Evolutionary conservation across 2,329 filamentous ascomycete genomes (phyloP).

Genomic region (Emydomyces testavorans): DNA sequence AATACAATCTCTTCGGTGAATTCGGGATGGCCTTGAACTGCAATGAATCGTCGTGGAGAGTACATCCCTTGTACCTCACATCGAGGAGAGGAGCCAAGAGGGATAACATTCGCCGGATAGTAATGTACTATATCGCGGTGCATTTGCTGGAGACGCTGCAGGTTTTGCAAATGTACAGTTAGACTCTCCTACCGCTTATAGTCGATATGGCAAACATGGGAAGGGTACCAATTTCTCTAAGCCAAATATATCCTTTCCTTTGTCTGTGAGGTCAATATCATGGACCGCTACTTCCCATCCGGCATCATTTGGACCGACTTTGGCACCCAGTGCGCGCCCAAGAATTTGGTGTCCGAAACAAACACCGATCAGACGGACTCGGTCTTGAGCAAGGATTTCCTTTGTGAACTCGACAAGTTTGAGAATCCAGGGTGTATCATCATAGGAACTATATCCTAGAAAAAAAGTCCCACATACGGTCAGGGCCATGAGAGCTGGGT

Average conservation of each 20-base stretch:
- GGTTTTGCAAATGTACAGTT: neutral
- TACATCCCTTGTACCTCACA: conserved; percentile 78
- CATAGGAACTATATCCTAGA: conserved; percentile 58
- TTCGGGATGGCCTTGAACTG: conserved; percentile 79
- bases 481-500: neutral
- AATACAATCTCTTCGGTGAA: conserved; percentile 61
- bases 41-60: conserved; percentile 52
- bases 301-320: conserved; percentile 53
- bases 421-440: conserved; percentile 63
- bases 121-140: conserved; percentile 64
- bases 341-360: conserved; percentile 87
- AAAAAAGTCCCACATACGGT: neutral
- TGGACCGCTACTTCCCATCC: conserved; percentile 79
- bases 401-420: conserved; percentile 58
- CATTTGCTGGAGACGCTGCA: conserved; percentile 60
- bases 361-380: conserved; percentile 62
- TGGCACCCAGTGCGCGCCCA: conserved; percentile 56
- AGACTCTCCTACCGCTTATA: neutral
- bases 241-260: conserved; percentile 62
- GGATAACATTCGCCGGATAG: conserved; percentile 50
- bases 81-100: conserved; percentile 52
- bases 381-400: conserved; percentile 50
- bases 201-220: neutral
- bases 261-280: conserved; percentile 53
- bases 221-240: conserved; percentile 46